Percentiles rank a stretch among this genome's conserved stretches.
These are phyloP conservation scores for Cercospora brassicicola DNA, from an alignment of 2,329 filamentous ascomycete species.

Conservation along the genomic window DNA sequence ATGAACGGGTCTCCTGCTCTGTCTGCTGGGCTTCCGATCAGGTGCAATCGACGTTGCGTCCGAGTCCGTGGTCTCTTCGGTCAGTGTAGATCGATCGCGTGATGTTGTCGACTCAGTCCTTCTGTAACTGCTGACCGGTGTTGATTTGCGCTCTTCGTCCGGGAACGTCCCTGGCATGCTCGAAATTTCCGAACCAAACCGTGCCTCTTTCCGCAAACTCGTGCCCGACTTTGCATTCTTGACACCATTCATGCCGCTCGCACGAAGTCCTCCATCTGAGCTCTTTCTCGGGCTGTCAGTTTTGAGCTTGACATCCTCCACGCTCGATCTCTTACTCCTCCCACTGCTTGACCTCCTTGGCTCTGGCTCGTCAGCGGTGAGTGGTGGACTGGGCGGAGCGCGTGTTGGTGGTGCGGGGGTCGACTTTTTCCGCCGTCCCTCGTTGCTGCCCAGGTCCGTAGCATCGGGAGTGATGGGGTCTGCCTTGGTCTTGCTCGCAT, in stretches of 20 bases:
- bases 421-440: slow-evolving; percentile 34
- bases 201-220: slow-evolving; percentile 45
- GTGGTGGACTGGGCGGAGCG: slow-evolving; percentile 51
- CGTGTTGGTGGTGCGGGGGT: slow-evolving; percentile 29
- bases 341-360: slow-evolving; percentile 47
- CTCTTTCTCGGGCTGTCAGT: slow-evolving; percentile 45
- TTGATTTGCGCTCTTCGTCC: slow-evolving; percentile 41
- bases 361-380: slow-evolving; percentile 48
- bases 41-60: slow-evolving; percentile 49
- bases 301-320: slow-evolving; percentile 41
- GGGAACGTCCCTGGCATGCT: slow-evolving; percentile 40
- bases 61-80: slow-evolving; percentile 46
- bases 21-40: slow-evolving; percentile 39
- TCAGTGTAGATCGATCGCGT: slow-evolving; percentile 42
- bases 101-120: slow-evolving; percentile 35
- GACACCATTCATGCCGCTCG: slow-evolving; percentile 38
- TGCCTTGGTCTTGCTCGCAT: slow-evolving; percentile 33
- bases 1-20: slow-evolving; percentile 30
- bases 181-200: slow-evolving; percentile 45
- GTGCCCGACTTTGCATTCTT: slow-evolving; percentile 45
- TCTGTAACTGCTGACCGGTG: slow-evolving; percentile 41
- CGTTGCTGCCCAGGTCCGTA: slow-evolving; percentile 43
- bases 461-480: slow-evolving; percentile 43
- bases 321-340: slow-evolving; percentile 46
- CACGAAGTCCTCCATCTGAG: slow-evolving; percentile 41